These are phyloP conservation scores for Oxalis stricta DNA, from an alignment of 441 rosid species.

Conservation along the genomic window DNA sequence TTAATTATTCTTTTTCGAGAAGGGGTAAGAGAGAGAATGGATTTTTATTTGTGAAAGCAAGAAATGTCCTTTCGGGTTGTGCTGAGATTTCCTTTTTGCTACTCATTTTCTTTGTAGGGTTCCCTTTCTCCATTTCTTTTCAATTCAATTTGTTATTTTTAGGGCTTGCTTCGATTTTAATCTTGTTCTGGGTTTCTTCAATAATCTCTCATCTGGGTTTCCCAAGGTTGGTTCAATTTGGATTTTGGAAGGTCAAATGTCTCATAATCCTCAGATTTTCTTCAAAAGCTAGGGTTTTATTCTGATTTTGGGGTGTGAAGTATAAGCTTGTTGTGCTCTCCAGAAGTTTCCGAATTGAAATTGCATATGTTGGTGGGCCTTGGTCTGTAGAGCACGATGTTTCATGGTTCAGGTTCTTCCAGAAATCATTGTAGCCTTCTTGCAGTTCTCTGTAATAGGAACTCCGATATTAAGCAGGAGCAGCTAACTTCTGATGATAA, in stretches of 20 bases:
- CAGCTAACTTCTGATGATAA: constrained; percentile 28
- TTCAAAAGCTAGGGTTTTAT: constrained; percentile 22
- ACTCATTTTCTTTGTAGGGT: constrained; percentile 21
- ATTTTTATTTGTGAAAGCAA: constrained; percentile 24
- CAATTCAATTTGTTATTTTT: constrained; percentile 1
- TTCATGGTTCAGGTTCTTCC: constrained; percentile 82
- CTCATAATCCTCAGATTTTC: constrained; percentile 15
- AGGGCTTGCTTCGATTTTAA: constrained; percentile 1
- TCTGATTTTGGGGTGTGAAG: constrained; percentile 10
- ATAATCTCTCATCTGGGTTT: constrained; percentile 24
- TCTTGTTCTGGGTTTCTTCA: constrained; percentile 6
- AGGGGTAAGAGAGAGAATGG: constrained; percentile 10
- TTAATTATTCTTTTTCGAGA: constrained; percentile 10
- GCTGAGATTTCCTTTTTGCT: constrained; percentile 19
- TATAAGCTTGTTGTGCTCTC: neutral
- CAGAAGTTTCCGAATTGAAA: neutral
- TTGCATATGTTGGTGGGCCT: constrained; percentile 14
- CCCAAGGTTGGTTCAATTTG: constrained; percentile 13
- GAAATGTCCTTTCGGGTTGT: constrained; percentile 22
- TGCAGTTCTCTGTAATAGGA: constrained; percentile 49
- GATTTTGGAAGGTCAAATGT: neutral
- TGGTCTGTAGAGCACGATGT: constrained; percentile 78
- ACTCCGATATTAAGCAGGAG: constrained; percentile 33
- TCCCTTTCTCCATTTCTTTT: constrained; percentile 10
- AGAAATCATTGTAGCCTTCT: constrained; percentile 80